Percentiles rank a stretch among this genome's conserved stretches.
These are phyloP conservation scores for Capillidium heterosporum DNA, from an alignment of 371 early-diverging fungal species.

Conservation along the genomic window DNA sequence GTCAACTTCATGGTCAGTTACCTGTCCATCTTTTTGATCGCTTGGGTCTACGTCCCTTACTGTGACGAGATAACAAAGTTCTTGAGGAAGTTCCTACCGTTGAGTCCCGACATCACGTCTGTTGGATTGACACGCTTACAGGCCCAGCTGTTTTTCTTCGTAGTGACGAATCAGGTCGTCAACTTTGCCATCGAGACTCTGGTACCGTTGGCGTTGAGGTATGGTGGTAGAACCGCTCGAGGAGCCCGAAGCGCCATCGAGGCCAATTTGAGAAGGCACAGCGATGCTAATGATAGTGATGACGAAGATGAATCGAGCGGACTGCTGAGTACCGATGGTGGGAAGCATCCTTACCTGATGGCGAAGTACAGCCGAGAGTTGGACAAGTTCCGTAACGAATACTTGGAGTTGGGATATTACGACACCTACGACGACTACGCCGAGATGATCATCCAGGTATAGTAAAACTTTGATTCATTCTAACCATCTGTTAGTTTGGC, in stretches of 20 bases:
- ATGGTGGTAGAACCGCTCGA: slow-evolving; percentile 18
- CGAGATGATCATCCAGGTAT: slow-evolving; percentile 75
- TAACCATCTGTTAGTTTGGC: slow-evolving; percentile 19
- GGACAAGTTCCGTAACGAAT: slow-evolving; percentile 14
- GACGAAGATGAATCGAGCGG: neutral
- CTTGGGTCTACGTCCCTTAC: slow-evolving; percentile 71
- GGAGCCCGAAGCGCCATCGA: slow-evolving; percentile 13
- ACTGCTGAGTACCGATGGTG: slow-evolving; percentile 1
- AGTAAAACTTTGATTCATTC: neutral
- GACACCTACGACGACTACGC: slow-evolving; percentile 74
- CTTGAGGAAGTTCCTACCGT: slow-evolving; percentile 10
- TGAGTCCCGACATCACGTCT: slow-evolving; percentile 9
- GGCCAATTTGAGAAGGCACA: slow-evolving; percentile 8
- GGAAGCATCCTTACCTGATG: slow-evolving; percentile 13
- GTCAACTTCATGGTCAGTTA: slow-evolving; percentile 65
- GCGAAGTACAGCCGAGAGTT: too few relatives aligned
- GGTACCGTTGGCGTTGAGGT: slow-evolving; percentile 39
- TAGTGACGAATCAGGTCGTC: slow-evolving; percentile 65
- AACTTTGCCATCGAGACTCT: slow-evolving; percentile 53
- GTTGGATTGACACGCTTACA: slow-evolving; percentile 42
- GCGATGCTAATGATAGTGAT: neutral
- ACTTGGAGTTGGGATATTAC: slow-evolving; percentile 39
- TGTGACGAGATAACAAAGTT: slow-evolving; percentile 24
- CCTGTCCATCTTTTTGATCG: slow-evolving; percentile 64
- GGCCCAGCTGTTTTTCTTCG: slow-evolving; percentile 49